Evolutionary conservation across 2,329 filamentous ascomycete species (phyloP), one percentile per base, ranked within the genome.

Genomic region (Sclerotinia borealis): DNA sequence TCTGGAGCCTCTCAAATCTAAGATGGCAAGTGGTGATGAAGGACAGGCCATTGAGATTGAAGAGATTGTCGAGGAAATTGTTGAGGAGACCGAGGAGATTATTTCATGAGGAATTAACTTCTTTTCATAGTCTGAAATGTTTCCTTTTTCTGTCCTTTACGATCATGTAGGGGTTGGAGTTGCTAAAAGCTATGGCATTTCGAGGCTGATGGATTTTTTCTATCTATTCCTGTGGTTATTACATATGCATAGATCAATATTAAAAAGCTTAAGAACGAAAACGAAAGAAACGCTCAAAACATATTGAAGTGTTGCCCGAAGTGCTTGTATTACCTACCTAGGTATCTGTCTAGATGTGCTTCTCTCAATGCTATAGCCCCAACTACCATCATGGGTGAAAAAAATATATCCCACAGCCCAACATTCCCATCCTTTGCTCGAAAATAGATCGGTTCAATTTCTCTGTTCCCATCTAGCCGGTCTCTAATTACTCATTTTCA

Each of bases 31-130:
- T 43, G 61, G 56, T 59, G 47, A 54, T 48, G 85, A 85, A 69
- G 86, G 85, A 65, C 85, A 90, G 77, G 90, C 86, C 67, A 80
- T 90, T 68, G 87, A 96, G 67, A 92, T 97, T 67, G 95, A 98
- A 79, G 90, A 93, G 79, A 93, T 89, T 71, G 78, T 91, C 67
- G 88, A 85, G 71, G 93, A 97, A 79, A 93, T 89, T 70, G 78
- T 90, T 69, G 88, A 85, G 70, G 90, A 97, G 84, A 89, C 82
- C 64, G 95, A 98, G 82, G 95, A 98, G 79, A 81, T 91, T 63
- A 67, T 75, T 64, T 45, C 62, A 45, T 64, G 48, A 60, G 29
- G 9, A 62, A 19, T 31, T n/a, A 37, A 58, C 17, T 22, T 45
- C 22, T 58, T 17, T 11, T 43, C 8, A 39, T 48, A 55, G 36